Evolutionary conservation across 2,329 filamentous ascomycete species (phyloP).

Genomic region (Corynespora cassiicola): DNA sequence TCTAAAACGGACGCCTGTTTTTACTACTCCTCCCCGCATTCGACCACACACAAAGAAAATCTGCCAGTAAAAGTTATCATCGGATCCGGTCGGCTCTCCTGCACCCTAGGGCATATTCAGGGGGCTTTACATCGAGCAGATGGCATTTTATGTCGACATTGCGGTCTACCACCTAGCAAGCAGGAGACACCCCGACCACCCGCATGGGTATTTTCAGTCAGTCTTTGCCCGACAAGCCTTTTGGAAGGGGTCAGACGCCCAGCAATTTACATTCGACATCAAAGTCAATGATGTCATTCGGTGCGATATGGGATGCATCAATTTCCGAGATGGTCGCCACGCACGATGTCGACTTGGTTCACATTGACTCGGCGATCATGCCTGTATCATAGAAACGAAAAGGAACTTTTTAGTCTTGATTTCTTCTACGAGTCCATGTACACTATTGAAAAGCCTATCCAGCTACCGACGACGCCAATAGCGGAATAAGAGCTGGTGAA

Average conservation of each 20-base stretch:
- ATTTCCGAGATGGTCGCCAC: no score
- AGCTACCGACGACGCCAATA: slow-evolving; percentile 93
- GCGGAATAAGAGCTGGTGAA: slow-evolving; percentile 95
- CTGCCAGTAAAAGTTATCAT: no score
- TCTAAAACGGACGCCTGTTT: slow-evolving; percentile 20
- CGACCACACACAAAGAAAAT: slow-evolving; percentile 13
- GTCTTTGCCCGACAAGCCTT: no score
- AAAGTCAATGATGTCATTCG: neutral
- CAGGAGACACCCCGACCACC: no score
- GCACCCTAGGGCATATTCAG: slow-evolving; percentile 17
- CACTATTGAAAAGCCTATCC: slow-evolving; percentile 92
- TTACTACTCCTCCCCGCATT: slow-evolving; percentile 18
- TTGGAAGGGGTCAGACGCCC: no score
- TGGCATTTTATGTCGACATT: no score
- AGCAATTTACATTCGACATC: slow-evolving; percentile 1
- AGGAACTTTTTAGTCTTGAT: neutral
- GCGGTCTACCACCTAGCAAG: no score
- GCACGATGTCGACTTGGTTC: no score
- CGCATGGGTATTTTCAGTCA: no score
- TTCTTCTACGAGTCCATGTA: slow-evolving; percentile 68
- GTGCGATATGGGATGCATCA: no score
- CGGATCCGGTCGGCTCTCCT: slow-evolving; percentile 4
- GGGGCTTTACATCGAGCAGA: no score
- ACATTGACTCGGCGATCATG: no score
- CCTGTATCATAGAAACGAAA: neutral